Conservation (phyloP, 176 grass and related monocot species). For the Aegilops longissima region DNA sequence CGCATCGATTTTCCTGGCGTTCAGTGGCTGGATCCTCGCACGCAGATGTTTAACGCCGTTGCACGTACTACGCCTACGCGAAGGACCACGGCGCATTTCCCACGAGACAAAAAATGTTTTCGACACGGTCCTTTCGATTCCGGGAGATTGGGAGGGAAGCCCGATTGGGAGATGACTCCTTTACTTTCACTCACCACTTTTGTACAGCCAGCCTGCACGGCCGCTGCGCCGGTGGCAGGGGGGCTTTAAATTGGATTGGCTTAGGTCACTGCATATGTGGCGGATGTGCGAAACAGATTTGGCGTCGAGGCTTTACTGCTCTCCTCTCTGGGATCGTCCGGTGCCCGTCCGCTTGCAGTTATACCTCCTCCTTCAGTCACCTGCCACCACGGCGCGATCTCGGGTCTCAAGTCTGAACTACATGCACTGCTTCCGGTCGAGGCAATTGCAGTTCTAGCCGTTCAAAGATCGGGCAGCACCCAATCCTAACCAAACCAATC, state of each 20-base stretch:
- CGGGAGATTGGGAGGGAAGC: conserved; percentile 3
- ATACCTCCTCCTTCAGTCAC: neutral
- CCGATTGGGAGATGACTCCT: neutral
- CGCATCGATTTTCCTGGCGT: too few relatives aligned
- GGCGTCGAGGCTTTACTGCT: neutral
- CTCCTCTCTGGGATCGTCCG: neutral
- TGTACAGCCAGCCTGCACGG: neutral
- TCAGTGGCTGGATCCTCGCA: too few relatives aligned
- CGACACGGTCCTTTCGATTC: neutral
- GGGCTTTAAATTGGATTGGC: neutral
- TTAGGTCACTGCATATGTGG: neutral
- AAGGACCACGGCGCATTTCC: neutral
- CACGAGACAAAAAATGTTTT: neutral
- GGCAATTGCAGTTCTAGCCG: neutral
- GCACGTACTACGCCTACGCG: neutral
- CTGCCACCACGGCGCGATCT: neutral
- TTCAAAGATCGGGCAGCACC: neutral
- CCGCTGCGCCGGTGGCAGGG: neutral
- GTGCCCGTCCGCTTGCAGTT: neutral
- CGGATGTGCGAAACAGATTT: neutral
- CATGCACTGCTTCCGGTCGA: neutral
- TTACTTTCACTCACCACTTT: neutral
- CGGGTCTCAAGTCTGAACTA: neutral
- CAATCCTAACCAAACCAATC: neutral
- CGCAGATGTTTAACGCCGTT: neutral